phyloP scores from a whole-genome alignment of 208 protist species.

The Crithidia fasciculata region DNA sequence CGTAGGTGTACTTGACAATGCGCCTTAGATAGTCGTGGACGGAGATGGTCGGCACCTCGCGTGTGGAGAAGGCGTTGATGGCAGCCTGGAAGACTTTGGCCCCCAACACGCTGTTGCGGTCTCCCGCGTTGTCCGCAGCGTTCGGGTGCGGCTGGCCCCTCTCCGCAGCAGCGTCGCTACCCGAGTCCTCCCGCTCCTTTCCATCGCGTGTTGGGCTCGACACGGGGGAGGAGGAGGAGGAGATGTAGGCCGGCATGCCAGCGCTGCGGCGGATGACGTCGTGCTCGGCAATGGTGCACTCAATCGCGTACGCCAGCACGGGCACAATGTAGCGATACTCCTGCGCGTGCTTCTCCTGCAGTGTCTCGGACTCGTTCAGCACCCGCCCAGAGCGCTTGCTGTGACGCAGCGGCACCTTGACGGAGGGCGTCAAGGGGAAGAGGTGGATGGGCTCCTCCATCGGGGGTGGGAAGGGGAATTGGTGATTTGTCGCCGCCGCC shows the following conservation, averaged over 20 bases:
- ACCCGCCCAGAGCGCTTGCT: constrained; percentile 43
- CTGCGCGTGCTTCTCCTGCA: constrained; percentile 71
- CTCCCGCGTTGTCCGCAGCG: background rate
- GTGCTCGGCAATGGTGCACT: constrained; percentile 52
- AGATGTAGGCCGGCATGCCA: constrained; percentile 17
- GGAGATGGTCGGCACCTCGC: constrained; percentile 40
- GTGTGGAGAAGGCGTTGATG: constrained; percentile 48
- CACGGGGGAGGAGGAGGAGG: background rate
- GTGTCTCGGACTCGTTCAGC: constrained; percentile 67
- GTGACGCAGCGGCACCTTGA: constrained; percentile 36
- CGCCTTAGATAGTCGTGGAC: constrained; percentile 67
- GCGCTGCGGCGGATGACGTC: constrained; percentile 28
- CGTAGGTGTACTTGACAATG: constrained; percentile 73
- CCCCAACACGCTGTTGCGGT: constrained; percentile 5
- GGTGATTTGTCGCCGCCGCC: background rate
- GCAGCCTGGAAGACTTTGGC: constrained; percentile 16
- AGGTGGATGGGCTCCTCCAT: constrained; percentile 32
- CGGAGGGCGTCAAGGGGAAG: constrained; percentile 47
- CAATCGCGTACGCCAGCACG: constrained; percentile 52
- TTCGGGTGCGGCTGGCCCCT: background rate
- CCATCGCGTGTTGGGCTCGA: background rate
- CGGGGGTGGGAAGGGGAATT: constrained; percentile 8
- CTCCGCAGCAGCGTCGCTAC: background rate
- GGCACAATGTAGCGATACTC: constrained; percentile 76
- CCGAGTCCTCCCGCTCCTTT: no score